Evolutionary conservation across 352 stramenopile species (phyloP).

Genomic region (Phytophthora boehmeriae): DNA sequence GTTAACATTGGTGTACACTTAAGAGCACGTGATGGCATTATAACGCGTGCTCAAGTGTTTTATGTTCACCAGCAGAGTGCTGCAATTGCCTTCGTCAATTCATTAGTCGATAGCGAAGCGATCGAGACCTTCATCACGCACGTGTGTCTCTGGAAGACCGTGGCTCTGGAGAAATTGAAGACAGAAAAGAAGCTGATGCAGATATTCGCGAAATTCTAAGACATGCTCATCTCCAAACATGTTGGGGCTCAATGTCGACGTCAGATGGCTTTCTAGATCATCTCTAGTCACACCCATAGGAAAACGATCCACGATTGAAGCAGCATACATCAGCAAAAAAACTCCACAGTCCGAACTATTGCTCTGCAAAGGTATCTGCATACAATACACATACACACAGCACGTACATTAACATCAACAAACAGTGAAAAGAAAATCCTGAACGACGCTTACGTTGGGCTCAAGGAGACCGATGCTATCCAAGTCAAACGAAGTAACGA

Average conservation of each 20-base stretch:
- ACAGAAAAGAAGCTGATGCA: slow-evolving; percentile 80
- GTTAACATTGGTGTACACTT: slow-evolving; percentile 9
- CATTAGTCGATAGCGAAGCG: slow-evolving; percentile 57
- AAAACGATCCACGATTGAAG: slow-evolving; percentile 65
- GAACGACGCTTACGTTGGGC: slow-evolving; percentile 70
- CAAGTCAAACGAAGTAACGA: slow-evolving; percentile 51
- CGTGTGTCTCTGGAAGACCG: slow-evolving; percentile 43
- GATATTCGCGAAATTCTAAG: slow-evolving; percentile 76
- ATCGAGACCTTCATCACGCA: slow-evolving; percentile 67
- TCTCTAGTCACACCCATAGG: slow-evolving; percentile 57
- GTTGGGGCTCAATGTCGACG: slow-evolving; percentile 44
- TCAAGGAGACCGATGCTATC: slow-evolving; percentile 66
- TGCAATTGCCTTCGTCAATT: slow-evolving; percentile 6
- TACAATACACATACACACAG: not conserved
- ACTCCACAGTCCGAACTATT: slow-evolving; percentile 95
- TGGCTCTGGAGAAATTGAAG: slow-evolving; percentile 62
- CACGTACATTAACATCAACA: not conserved
- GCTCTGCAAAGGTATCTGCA: slow-evolving; percentile 90
- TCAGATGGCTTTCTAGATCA: slow-evolving; percentile 55
- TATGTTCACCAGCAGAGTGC: not conserved
- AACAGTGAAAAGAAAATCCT: not conserved
- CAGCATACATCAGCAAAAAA: slow-evolving; percentile 83
- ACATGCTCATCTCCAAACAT: slow-evolving; percentile 81
- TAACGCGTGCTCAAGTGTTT: slow-evolving; percentile 11
- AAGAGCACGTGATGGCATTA: slow-evolving; percentile 24